These are phyloP conservation scores for Bolboschoenus planiculmis DNA, from an alignment of 176 grass and related monocot species.

Conservation along the genomic window DNA sequence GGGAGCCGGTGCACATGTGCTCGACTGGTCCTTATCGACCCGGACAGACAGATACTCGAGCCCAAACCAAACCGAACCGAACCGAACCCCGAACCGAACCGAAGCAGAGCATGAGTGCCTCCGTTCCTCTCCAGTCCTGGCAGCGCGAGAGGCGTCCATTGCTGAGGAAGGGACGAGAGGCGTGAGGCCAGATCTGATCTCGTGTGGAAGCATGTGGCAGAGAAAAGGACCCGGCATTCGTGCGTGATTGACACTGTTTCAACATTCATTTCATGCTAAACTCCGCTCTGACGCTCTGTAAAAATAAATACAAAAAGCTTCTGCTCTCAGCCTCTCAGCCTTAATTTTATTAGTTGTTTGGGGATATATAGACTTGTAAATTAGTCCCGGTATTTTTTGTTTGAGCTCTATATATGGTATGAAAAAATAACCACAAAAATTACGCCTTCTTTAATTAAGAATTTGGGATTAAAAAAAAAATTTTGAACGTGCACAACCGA, in stretches of 20 bases:
- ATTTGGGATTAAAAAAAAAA: neutral
- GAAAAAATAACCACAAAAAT: neutral
- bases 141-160: too few species aligned
- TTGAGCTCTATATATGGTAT: neutral
- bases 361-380: too few species aligned
- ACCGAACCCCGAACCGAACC: too few species aligned
- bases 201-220: conserved; percentile 11
- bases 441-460: neutral
- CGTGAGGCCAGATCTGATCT: conserved; percentile 1
- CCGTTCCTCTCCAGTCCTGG: conserved; percentile 6
- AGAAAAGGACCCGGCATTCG: conserved; percentile 19
- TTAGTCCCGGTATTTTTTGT: neutral
- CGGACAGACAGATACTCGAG: conserved; percentile 4
- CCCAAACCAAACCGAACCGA: neutral
- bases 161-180: neutral
- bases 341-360: too few species aligned
- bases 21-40: neutral
- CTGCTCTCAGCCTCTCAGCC: too few species aligned
- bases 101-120: too few species aligned
- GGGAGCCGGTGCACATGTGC: conserved; percentile 17
- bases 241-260: neutral
- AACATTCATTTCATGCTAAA: neutral
- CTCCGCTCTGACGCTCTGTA: neutral
- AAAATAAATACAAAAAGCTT: neutral
- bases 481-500: conserved; percentile 19